Percentiles rank a stretch among this genome's conserved stretches.
Evolutionary conservation across 1,284 basidiomycete genomes (phyloP).

Genomic region (Neotropicomus parvogracilis): DNA sequence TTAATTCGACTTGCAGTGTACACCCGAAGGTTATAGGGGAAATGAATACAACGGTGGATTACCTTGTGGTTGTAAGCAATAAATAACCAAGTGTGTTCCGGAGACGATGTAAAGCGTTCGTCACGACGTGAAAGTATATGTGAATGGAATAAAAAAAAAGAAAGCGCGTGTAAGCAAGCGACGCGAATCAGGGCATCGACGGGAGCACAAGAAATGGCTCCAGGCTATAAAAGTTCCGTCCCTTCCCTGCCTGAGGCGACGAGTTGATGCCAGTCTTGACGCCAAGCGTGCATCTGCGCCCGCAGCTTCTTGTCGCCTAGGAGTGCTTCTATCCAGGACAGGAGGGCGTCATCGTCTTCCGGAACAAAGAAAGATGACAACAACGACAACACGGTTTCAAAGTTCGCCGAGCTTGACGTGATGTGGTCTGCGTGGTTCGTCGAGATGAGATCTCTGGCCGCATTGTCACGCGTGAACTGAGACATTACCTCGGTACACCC

Average conservation of each 20-base stretch:
- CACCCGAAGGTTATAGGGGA: conserved; percentile 14
- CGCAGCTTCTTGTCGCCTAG: conserved; percentile 69
- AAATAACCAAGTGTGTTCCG: conserved; percentile 23
- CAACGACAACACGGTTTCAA: conserved; percentile 86
- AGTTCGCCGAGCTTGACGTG: conserved; percentile 71
- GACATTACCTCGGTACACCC: conserved; percentile 75
- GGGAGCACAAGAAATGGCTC: not conserved
- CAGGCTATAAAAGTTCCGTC: conserved; percentile 55
- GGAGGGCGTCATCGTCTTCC: conserved; percentile 77
- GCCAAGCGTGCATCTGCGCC: conserved; percentile 67
- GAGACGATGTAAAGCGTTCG: conserved; percentile 21
- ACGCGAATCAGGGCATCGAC: conserved; percentile 5
- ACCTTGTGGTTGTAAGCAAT: conserved; percentile 27
- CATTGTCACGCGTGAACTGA: not conserved
- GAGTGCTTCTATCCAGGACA: conserved; percentile 77
- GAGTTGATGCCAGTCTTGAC: conserved; percentile 67
- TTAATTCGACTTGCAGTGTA: conserved; percentile 22
- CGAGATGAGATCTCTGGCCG: conserved; percentile 8
- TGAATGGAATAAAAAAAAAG: conserved; percentile 27
- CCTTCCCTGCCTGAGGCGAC: conserved; percentile 65
- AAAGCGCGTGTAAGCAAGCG: conserved; percentile 8
- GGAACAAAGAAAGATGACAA: conserved; percentile 90
- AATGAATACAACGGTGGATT: conserved; percentile 31
- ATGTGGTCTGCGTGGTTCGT: conserved; percentile 63
- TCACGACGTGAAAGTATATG: conserved; percentile 23